A percentile compares a stretch with the other conserved stretches of the same genome.
Evolutionary conservation across 305 asterid genomes (phyloP).

Genomic region (Coffea humblotiana): DNA sequence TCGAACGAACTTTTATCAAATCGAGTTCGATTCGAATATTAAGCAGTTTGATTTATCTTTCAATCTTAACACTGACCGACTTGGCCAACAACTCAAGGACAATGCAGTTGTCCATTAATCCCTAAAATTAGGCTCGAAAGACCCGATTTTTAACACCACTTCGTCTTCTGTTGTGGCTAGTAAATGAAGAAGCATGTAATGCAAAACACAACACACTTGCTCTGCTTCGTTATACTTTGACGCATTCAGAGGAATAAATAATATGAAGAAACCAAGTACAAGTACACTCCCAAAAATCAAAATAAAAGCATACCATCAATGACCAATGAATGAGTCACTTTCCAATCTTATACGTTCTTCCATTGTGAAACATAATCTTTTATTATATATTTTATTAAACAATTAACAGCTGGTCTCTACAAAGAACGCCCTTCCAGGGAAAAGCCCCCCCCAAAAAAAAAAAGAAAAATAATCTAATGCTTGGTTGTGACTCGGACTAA

Average conservation of each 20-base stretch:
- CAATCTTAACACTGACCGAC: no score
- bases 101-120: not conserved
- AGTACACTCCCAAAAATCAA: not conserved
- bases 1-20: no score
- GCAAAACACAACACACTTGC: no score
- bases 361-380: not conserved
- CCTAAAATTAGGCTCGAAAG: not conserved
- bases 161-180: not conserved
- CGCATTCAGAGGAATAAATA: not conserved
- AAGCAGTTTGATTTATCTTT: no score
- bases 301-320: not conserved
- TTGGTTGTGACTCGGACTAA: not conserved
- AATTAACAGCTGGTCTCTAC: not conserved
- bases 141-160: not conserved
- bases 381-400: not conserved
- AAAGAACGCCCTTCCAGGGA: no score
- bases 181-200: no score
- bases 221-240: not conserved
- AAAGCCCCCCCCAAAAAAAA: no score
- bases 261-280: not conserved
- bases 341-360: not conserved
- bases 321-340: conserved; percentile 13
- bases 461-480: not conserved
- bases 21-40: no score
- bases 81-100: no score